Base-by-base conservation (phyloP, 139 green algal genomes). In the Tetradesmus lagerheimii region DNA sequence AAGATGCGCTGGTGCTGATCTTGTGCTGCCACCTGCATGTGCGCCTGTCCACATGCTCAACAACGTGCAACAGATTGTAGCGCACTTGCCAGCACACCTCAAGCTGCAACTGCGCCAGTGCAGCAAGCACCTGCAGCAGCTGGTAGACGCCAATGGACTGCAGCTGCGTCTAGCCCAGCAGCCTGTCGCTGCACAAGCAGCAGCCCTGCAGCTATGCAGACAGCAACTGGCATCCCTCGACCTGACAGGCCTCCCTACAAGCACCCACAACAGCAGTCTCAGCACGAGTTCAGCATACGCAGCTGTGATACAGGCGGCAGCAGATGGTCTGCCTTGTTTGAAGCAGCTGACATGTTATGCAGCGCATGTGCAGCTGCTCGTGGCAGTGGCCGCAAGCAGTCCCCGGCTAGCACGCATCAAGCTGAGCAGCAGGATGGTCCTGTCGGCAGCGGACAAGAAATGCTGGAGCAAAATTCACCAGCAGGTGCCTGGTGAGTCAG, bases 61-160 rank as follows among this genome's bases (percentile, higher is more conserved):
- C 25, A n/a, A n/a, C 14, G 8, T 71, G 57, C 57, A 16, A 31
- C 41, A 85, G 41, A 41, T 85, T 37, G 79, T 50, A 12, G 27
- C 35, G 2, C 4, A n/a, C 15, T 43, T 85, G 5, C 41, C 79
- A 66, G 41, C 25, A 37, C 27, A 66, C 25, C 1, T 50, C 27
- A 85, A 41, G 25, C 43, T 85, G 39, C 79, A 85, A 27, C 0
- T 85, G 25, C 79, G 79, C 9, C 41, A 67, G 5, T 85, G 79
- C 41, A 41, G 79, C 41, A 31, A 66, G 27, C 39, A 66, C 12
- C 5, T 85, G 79, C 79, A 67, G 79, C 27, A 67, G 25, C 15
- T 37, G 18, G 79, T 85, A 8, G 79, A 66, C 25, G 41, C 27
- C 50, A 85, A 27, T 9, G 79, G 79, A 25, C 27, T 85, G 9